Percentiles rank a stretch among this genome's conserved stretches.
Evolutionary conservation across 1,139 yeast species (phyloP).

Genomic region (Suzukiozyma palmioleophila): DNA sequence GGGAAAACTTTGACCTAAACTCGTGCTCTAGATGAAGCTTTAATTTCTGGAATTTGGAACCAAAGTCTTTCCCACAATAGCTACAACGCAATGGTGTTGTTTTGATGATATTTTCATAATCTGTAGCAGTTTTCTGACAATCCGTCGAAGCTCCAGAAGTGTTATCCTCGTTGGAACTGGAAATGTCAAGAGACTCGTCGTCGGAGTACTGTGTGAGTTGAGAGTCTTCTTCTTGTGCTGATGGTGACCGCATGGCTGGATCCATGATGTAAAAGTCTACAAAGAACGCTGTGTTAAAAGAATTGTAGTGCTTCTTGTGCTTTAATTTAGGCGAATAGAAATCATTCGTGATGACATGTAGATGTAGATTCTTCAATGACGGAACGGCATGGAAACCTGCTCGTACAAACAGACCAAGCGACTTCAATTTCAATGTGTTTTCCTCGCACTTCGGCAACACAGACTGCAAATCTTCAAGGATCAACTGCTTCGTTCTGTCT

Average conservation of each 20-base stretch:
- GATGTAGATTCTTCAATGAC: conserved; percentile 62
- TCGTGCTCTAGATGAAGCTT: conserved; percentile 49
- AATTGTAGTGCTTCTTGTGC: conserved; percentile 63
- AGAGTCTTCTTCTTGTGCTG: conserved; percentile 4
- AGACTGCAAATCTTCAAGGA: conserved; percentile 30
- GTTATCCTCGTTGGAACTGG: conserved; percentile 6
- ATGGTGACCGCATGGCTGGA: conserved; percentile 7
- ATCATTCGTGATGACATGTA: conserved; percentile 70
- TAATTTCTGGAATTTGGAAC: conserved; percentile 41
- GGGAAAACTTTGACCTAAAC: conserved; percentile 19
- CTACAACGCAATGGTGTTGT: conserved; percentile 43
- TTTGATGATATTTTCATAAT: conserved; percentile 26
- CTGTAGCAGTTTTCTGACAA: conserved; percentile 8
- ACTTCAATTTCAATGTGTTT: conserved; percentile 10
- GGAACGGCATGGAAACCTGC: conserved; percentile 73
- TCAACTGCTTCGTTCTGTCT: conserved; percentile 35
- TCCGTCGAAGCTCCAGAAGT: conserved; percentile 6
- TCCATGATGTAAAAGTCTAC: conserved; percentile 40
- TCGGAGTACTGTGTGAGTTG: conserved; percentile 8
- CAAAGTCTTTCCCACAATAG: conserved; percentile 45
- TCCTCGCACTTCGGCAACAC: conserved; percentile 10
- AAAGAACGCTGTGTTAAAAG: conserved; percentile 65
- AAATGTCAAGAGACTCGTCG: conserved; percentile 7
- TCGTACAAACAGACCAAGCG: conserved; percentile 38
- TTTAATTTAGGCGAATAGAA: conserved; percentile 52